phyloP scores from a whole-genome alignment of 805 yeast species.

The Kodamaea sagamina region DNA sequence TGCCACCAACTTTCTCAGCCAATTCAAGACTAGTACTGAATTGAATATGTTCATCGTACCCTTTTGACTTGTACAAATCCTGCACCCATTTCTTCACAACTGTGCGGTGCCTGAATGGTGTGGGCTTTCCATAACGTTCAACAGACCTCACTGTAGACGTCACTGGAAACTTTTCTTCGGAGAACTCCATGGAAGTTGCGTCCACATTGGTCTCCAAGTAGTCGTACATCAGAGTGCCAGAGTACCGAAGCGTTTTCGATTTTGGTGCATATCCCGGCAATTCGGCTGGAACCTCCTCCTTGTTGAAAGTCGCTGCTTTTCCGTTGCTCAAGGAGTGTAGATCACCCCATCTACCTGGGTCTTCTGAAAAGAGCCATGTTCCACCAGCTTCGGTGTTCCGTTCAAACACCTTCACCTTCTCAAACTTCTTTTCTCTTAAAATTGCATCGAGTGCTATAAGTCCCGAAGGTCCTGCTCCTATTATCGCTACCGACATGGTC shows the following conservation, averaged over 20 bases:
- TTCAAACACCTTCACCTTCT: conserved; percentile 21
- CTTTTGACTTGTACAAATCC: conserved; percentile 22
- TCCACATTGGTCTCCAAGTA: conserved; percentile 28
- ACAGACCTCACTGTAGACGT: conserved; percentile 15
- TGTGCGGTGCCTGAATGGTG: conserved; percentile 23
- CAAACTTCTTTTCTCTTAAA: conserved; percentile 19
- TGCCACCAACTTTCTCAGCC: conserved; percentile 22
- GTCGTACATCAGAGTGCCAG: conserved; percentile 29
- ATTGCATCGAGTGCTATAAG: conserved; percentile 24
- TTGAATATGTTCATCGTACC: conserved; percentile 23
- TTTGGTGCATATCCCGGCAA: conserved; percentile 22
- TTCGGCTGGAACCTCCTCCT: conserved; percentile 16
- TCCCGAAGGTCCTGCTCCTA: conserved; percentile 30
- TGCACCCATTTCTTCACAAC: conserved; percentile 23
- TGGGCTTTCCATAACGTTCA: conserved; percentile 20
- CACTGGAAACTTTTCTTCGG: conserved; percentile 24
- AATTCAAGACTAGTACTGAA: conserved; percentile 30
- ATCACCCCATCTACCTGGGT: conserved; percentile 21
- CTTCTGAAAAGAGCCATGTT: conserved; percentile 23
- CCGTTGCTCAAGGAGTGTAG: conserved; percentile 15
- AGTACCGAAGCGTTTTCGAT: conserved; percentile 19
- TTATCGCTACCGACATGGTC: conserved; percentile 21
- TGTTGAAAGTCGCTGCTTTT: conserved; percentile 13
- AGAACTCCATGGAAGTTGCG: conserved; percentile 24
- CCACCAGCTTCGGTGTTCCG: conserved; percentile 24